Evolutionary conservation across 2,329 filamentous ascomycete species (phyloP), one percentile per base, ranked within the genome.

Genomic region (Macrophomina phaseolina): DNA sequence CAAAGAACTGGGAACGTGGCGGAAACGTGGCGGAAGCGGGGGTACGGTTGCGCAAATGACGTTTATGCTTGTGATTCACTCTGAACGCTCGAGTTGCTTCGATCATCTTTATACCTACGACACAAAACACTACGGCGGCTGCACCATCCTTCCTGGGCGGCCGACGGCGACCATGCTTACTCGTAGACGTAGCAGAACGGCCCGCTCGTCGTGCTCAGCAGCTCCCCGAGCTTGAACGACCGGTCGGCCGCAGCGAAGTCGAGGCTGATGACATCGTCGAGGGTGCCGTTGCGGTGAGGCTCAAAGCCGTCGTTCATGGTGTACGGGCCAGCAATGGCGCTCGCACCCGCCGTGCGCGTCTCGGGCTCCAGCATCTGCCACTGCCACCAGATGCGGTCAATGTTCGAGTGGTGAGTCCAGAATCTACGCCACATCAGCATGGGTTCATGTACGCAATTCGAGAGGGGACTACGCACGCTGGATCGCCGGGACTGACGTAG

Each of bases 381-480:
- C 16, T 81, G 81, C 81, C 81, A 83, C 74, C 78, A 85, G 3
- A 78, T 71, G 3, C 82, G 77, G 69, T 85, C 83, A 32, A 85
- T 80, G 73, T 80, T 79, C 4, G 77, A 77, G 67, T 85, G 83
- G 69, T 84, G 82, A 23, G 82, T 74, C 72, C 42, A 67, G 65
- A 67, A 67, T 30, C 73, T 68, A 16, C 12, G 1, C 23, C 23
- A 8, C n/a, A 30, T 61, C 12, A 42, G n/a, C 28, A 1, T 5
- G 16, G 5, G 14, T 32, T 11, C 16, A 5, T 16, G 28, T 34
- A 16, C 42, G 16, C 11, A 55, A 14, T 9, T 5, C 6, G 16
- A 48, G 58, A 38, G 16, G 11, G 34, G 5, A 14, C 1, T 8
- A 40, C 52, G 23, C 32, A 51, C n/a, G 48, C 76, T 3, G 81